phyloP scores from a whole-genome alignment of 2,329 filamentous ascomycete genomes.

The Apiospora hydei region DNA sequence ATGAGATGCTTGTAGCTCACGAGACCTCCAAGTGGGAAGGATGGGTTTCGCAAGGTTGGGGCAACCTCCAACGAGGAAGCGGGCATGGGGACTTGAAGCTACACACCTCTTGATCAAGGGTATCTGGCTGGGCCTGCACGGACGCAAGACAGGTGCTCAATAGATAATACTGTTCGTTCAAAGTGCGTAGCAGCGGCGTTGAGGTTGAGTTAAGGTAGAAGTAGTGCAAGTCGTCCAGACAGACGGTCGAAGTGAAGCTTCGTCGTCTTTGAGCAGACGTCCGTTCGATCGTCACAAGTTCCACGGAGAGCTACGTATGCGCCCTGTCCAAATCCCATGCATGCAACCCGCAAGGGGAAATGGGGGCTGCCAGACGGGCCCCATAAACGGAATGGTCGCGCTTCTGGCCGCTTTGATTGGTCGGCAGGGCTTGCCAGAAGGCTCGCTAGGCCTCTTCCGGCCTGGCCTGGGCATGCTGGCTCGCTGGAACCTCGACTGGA shows the following conservation, averaged over 20 bases:
- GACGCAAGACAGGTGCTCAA: not conserved
- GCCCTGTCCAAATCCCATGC: constrained; percentile 12
- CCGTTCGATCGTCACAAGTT: constrained; percentile 18
- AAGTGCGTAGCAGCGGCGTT: not conserved
- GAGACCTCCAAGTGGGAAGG: not conserved
- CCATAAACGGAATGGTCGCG: constrained; percentile 23
- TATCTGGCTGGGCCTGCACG: not conserved
- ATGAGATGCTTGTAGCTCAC: not conserved
- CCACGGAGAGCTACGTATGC: constrained; percentile 21
- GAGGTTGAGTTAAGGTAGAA: not conserved
- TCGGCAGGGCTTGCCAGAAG: not conserved
- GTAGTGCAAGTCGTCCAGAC: not conserved
- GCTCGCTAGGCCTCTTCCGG: constrained; percentile 6
- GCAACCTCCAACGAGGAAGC: not conserved
- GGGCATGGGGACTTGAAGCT: not conserved
- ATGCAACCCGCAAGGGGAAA: constrained; percentile 27
- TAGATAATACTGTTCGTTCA: not conserved
- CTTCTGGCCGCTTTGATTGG: constrained; percentile 15
- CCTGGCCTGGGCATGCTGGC: not conserved
- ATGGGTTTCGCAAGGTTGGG: not conserved
- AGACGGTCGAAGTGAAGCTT: constrained; percentile 18
- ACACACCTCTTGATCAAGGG: not conserved
- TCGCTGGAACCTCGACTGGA: constrained; percentile 6
- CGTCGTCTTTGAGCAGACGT: not conserved
- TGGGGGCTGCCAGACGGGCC: constrained; percentile 5